Evolutionary conservation across 2,329 filamentous ascomycete genomes (phyloP).

Genomic region (Fusarium sp.): DNA sequence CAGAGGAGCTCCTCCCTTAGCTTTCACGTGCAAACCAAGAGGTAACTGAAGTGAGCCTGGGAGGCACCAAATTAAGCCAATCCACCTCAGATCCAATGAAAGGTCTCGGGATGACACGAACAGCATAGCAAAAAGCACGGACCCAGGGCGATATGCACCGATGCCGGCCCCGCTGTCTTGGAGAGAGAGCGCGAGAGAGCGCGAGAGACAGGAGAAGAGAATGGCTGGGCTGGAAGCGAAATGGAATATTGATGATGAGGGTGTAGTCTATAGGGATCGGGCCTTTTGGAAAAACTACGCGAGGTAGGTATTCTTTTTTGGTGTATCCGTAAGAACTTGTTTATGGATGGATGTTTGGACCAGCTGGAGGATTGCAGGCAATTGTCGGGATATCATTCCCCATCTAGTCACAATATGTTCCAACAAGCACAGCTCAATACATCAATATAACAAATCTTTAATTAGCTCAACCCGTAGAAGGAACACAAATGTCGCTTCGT

Average conservation of each 20-base stretch:
- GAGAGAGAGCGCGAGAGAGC: too few species aligned
- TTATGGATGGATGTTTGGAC: neutral
- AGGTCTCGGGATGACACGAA: constrained; percentile 14
- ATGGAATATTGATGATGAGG: neutral
- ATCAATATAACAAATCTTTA: neutral
- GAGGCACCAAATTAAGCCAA: constrained; percentile 38
- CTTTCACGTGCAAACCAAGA: constrained; percentile 38
- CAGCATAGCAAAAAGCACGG: constrained; percentile 6
- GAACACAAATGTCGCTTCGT: neutral
- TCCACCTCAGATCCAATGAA: constrained; percentile 22
- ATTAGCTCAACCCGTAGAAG: neutral
- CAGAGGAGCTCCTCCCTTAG: constrained; percentile 25
- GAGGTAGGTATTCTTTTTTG: neutral
- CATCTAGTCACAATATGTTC: neutral
- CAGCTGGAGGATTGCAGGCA: neutral
- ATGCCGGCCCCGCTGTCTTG: constrained; percentile 39
- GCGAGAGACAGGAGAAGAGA: neutral
- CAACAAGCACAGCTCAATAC: neutral
- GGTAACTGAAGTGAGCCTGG: constrained; percentile 9
- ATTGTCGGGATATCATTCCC: neutral
- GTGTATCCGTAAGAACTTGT: neutral
- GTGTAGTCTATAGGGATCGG: neutral
- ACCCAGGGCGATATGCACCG: constrained; percentile 20
- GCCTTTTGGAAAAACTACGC: constrained; percentile 25
- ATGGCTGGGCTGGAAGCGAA: constrained; percentile 1